Percentiles rank a stretch among this genome's conserved stretches.
phyloP scores from a whole-genome alignment of 2,329 filamentous ascomycete genomes.

The Nigrograna mackinnonii region DNA sequence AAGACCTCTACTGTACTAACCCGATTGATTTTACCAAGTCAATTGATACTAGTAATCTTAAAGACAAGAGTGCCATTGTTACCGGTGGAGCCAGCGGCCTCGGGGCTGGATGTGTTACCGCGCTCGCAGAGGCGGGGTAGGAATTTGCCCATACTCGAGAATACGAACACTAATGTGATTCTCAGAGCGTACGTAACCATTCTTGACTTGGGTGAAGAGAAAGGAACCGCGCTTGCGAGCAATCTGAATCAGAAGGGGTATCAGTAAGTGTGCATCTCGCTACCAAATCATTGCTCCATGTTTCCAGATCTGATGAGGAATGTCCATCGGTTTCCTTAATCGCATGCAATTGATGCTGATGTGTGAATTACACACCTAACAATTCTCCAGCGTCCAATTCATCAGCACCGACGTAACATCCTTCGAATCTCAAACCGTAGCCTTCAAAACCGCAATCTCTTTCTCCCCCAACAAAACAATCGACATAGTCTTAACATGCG shows the following conservation, averaged over 20 bases:
- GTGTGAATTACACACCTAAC: too few species aligned
- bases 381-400: slow-evolving; percentile 25
- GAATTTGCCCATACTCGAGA: background rate
- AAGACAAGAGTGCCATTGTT: slow-evolving; percentile 24
- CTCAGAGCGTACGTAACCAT: slow-evolving; percentile 27
- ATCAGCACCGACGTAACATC: slow-evolving; percentile 26
- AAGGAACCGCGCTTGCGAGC: slow-evolving; percentile 10
- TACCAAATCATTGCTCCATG: background rate
- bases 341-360: too few species aligned
- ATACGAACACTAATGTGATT: slow-evolving; percentile 1
- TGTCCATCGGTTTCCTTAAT: too few species aligned
- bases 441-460: slow-evolving; percentile 30
- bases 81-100: slow-evolving; percentile 30
- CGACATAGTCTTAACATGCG: slow-evolving; percentile 32
- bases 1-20: slow-evolving; percentile 6
- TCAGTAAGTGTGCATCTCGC: slow-evolving; percentile 11
- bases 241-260: slow-evolving; percentile 10
- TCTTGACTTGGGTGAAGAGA: slow-evolving; percentile 21
- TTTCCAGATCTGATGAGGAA: background rate
- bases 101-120: slow-evolving; percentile 19
- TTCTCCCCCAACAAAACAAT: slow-evolving; percentile 21
- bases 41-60: slow-evolving; percentile 16
- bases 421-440: slow-evolving; percentile 27
- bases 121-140: slow-evolving; percentile 26
- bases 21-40: slow-evolving; percentile 20